These are phyloP conservation scores for Erodium trifolium DNA, from an alignment of 441 rosid species.

Conservation along the genomic window DNA sequence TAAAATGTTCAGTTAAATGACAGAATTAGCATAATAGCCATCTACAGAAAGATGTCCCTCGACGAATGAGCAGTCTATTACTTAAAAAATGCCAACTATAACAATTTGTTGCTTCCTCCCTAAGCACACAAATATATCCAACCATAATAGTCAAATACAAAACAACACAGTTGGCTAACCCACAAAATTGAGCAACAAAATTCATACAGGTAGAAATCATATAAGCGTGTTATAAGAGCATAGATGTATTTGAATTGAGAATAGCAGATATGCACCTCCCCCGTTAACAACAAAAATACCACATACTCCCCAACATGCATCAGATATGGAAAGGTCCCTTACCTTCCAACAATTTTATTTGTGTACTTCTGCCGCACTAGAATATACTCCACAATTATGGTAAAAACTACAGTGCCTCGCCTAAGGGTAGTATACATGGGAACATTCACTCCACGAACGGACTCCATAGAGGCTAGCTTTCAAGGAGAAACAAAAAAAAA, in stretches of 20 bases:
- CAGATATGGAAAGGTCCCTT: conserved; percentile 17
- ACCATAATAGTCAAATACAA: too few relatives aligned
- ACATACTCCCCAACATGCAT: conserved; percentile 1
- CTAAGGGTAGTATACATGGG: conserved; percentile 97
- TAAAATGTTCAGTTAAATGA: conserved; percentile 33
- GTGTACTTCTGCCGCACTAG: conserved; percentile 73
- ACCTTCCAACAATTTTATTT: conserved; percentile 72
- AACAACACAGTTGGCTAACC: neutral
- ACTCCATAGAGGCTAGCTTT: conserved; percentile 88
- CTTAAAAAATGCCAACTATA: too few relatives aligned
- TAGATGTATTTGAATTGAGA: too few relatives aligned
- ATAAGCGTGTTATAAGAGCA: neutral
- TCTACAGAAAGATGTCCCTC: too few relatives aligned
- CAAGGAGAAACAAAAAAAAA: conserved; percentile 31
- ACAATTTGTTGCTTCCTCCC: too few relatives aligned
- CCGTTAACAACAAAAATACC: neutral
- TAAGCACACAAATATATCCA: too few relatives aligned
- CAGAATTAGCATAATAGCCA: conserved; percentile 28
- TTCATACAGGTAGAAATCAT: neutral
- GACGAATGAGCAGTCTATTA: too few relatives aligned
- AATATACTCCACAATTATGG: conserved; percentile 78
- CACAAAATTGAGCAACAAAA: neutral
- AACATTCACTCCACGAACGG: conserved; percentile 94
- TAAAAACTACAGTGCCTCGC: conserved; percentile 85
- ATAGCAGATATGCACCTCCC: neutral